Evolutionary conservation across 2,329 filamentous ascomycete species (phyloP).

Genomic region (Myriosclerotinia duriaeana): DNA sequence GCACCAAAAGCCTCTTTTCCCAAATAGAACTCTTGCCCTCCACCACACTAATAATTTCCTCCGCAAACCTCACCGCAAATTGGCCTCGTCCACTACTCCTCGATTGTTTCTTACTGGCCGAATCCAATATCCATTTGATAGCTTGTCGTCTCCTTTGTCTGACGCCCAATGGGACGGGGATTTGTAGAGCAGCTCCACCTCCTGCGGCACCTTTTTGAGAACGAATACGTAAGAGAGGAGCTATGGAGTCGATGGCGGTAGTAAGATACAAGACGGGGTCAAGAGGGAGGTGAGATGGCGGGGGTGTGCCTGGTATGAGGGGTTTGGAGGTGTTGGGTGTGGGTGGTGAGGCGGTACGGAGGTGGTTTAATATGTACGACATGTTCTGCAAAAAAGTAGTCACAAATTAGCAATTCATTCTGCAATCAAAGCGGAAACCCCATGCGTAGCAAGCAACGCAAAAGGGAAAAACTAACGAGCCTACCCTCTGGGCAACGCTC

Average conservation of each 20-base stretch:
- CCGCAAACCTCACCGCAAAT: conserved; percentile 75
- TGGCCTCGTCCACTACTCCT: conserved; percentile 68
- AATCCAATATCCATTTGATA: conserved; percentile 84
- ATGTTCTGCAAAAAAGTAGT: conserved; percentile 62
- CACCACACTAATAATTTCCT: conserved; percentile 83
- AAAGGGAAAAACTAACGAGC: conserved; percentile 33
- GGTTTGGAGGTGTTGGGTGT: conserved; percentile 68
- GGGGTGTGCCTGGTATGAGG: conserved; percentile 74
- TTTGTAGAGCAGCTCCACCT: conserved; percentile 79
- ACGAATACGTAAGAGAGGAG: conserved; percentile 80
- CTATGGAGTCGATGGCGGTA: conserved; percentile 87
- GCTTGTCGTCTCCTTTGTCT: conserved; percentile 76
- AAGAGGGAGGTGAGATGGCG: conserved; percentile 76
- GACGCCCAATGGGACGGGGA: conserved; percentile 73
- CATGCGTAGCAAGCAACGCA: conserved; percentile 31
- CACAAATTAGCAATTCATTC: neutral
- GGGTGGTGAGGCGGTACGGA: conserved; percentile 82
- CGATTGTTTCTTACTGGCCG: conserved; percentile 75
- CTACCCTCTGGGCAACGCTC: conserved; percentile 81
- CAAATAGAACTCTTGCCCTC: conserved; percentile 83
- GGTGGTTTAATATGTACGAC: conserved; percentile 75
- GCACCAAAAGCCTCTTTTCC: conserved; percentile 75
- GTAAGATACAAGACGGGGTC: conserved; percentile 89
- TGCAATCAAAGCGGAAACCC: neutral
- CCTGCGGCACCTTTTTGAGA: conserved; percentile 75